Percentiles rank a stretch among this genome's conserved stretches.
Conservation (phyloP, 192 early-diverging fungal genomes). For the Haplosporangium gracile region DNA sequence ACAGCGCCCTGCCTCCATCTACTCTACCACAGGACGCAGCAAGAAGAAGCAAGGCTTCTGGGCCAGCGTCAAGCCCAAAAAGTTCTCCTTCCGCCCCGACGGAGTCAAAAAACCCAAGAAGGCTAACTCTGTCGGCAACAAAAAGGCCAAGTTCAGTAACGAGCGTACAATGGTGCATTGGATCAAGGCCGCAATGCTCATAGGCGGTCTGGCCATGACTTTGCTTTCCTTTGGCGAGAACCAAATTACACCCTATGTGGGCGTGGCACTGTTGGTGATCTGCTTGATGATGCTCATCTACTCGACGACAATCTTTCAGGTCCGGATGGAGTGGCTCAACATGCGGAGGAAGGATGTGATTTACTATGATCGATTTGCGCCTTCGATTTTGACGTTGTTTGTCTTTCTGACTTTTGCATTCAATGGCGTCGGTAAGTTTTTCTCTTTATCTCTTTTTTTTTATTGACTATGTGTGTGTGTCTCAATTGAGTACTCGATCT, state of each 20-base stretch:
- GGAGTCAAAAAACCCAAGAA: not conserved
- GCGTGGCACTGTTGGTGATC: conserved; percentile 10
- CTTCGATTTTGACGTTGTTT: not conserved
- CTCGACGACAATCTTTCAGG: conserved; percentile 18
- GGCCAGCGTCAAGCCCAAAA: conserved; percentile 11
- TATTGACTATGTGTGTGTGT: not conserved
- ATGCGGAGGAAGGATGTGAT: conserved; percentile 24
- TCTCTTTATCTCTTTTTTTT: not conserved
- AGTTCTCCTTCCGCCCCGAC: conserved; percentile 14
- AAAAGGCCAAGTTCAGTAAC: conserved; percentile 33
- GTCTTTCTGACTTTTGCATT: not conserved
- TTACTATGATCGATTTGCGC: conserved; percentile 26
- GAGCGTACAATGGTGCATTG: conserved; percentile 37
- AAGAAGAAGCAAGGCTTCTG: conserved; percentile 14
- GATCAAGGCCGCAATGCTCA: conserved; percentile 32
- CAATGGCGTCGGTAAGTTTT: conserved; percentile 8
- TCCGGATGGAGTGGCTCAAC: conserved; percentile 41
- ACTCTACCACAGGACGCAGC: not conserved
- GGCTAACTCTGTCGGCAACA: conserved; percentile 24
- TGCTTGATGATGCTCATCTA: conserved; percentile 31
- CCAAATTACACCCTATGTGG: conserved; percentile 20
- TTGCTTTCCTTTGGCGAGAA: conserved; percentile 32
- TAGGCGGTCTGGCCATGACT: conserved; percentile 26
- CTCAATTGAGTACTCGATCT: not conserved
- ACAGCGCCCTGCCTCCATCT: not conserved